Base-by-base conservation (phyloP, 2,329 filamentous ascomycete species). In the Niveomyces coronatus region DNA sequence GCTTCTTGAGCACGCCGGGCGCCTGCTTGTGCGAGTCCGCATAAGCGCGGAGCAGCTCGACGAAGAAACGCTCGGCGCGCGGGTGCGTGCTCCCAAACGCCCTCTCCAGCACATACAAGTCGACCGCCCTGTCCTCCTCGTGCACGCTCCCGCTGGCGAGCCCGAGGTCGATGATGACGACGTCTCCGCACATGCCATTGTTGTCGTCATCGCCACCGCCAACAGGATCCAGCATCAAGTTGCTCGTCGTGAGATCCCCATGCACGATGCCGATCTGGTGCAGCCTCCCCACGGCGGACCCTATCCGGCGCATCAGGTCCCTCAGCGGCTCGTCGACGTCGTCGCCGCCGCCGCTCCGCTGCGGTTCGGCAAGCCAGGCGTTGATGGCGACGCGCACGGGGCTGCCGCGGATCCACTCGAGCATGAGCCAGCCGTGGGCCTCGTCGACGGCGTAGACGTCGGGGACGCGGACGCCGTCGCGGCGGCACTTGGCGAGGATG, bases 51-150 rank as follows among this genome's bases (percentile, higher is more conserved):
- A 96, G 63, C 15, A 95, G 70, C 50, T 83, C 75, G 22, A 68
- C 63, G 49, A 93, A 94, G 45, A 93, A 65, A 15, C 67, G 68
- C 55, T 94, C 85, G 1, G 87, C 85, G 35, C 79, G 74, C 1
- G 91, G 89, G 66, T 98, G 91, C 24, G 91, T 96, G 53, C 87
- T 94, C 16, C 81, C 84, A 67, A 96, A 96, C 1, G 91, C 91
- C 37, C 91, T 70, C 61, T 98, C 91, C 32, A 98, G 67, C 9
- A 98, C 91, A 59, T 98, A 98, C 39, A 98, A 61, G 65, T 98
- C 91, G 27, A 98, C 91, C 1, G 91, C 91, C 39, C 88, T 75
- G 56, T 98, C 91, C 62, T 98, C 91, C 39, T 95, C 89, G 47
- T 84, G 78, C 14, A 76, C 64, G 44, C 79, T 85, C 61, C 89